Evolutionary conservation across 768 basidiomycete genomes (phyloP), one percentile per base, ranked within the genome.

Genomic region (Rhizopogon sp.): DNA sequence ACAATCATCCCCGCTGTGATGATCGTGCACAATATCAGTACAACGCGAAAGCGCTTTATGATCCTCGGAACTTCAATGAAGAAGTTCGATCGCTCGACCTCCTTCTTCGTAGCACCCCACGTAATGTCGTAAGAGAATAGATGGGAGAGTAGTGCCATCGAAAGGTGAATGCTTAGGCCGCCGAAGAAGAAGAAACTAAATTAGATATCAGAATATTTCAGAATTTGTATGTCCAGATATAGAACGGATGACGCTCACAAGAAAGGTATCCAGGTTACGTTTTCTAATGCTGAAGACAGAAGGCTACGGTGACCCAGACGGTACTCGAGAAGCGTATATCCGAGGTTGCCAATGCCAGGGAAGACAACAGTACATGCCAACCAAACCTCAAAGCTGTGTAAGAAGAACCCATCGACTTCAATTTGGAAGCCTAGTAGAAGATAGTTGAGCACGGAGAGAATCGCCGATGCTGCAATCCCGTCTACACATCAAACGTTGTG

Each of bases 11-110:
- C 74, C 6, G 70, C 76, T 57, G 84, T 73, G 13, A 74, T 56
- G 16, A 76, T 52, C 58, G 81, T 72, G 50, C 79, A 84, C 20
- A 89, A 52, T 22, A 81, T 56, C 57, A 90, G 75, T 41, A 81
- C 78, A 46, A 82, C 61, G 76, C 87, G 84, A 74, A 90, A 95
- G 3, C 91, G 85, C 59, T 83, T 83, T 64, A 87, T 72, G 64
- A 95, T 93, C 55, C 82, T 81, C 2, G 93, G 93, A 16, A 74
- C 64, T 90, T 81, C 67, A 91, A 85, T 79, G 79, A 86, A 90
- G 75, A 91, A 90, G 67, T 91, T 90, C 16, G 85, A 87, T 46
- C 80, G 77, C 69, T 90, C 84, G 52, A 91, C 87, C 68, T 87
- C 85, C 78, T 89, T 90, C 60, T 78, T 74, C 8, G 80, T 81